Conservation (phyloP, 2,329 filamentous ascomycete species). For the Phaeosphaeriaceae sp. region DNA sequence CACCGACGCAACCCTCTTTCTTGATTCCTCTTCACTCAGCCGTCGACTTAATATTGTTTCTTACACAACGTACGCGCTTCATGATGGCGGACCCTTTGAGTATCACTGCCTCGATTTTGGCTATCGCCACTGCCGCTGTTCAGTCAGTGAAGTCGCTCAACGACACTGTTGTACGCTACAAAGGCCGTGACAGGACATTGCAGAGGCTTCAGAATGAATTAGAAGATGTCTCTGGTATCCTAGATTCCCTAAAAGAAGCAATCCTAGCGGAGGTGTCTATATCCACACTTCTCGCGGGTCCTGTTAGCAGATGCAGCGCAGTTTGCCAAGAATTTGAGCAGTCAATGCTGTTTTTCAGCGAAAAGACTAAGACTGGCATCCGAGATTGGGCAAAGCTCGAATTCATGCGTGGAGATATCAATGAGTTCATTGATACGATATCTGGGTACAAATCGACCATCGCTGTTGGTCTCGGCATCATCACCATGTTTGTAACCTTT, state of each 20-base stretch:
- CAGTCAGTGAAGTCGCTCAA: slow-evolving; percentile 11
- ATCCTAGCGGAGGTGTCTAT: slow-evolving; percentile 6
- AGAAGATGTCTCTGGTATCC: neutral
- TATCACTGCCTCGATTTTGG: slow-evolving; percentile 9
- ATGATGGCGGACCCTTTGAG: slow-evolving; percentile 14
- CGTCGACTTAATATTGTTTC: neutral
- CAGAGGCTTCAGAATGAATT: slow-evolving; percentile 13
- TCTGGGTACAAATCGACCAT: slow-evolving; percentile 16
- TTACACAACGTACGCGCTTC: neutral
- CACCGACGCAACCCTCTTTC: neutral
- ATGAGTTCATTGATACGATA: slow-evolving; percentile 17
- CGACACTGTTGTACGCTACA: slow-evolving; percentile 13
- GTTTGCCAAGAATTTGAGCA: slow-evolving; percentile 13
- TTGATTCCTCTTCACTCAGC: neutral
- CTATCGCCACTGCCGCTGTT: slow-evolving; percentile 7
- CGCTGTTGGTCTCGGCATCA: slow-evolving; percentile 10
- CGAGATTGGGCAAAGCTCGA: slow-evolving; percentile 14
- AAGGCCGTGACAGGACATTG: slow-evolving; percentile 14
- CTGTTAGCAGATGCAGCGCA: slow-evolving; percentile 10
- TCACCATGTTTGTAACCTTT: slow-evolving; percentile 11
- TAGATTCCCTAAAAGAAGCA: slow-evolving; percentile 10
- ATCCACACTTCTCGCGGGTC: slow-evolving; percentile 6
- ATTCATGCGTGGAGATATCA: slow-evolving; percentile 16
- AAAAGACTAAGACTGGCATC: slow-evolving; percentile 11
- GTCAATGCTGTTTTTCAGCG: slow-evolving; percentile 8